A percentile compares a stretch with the other conserved stretches of the same genome.
Conservation (phyloP, 257 asterid genomes). For the Mentha longifolia region DNA sequence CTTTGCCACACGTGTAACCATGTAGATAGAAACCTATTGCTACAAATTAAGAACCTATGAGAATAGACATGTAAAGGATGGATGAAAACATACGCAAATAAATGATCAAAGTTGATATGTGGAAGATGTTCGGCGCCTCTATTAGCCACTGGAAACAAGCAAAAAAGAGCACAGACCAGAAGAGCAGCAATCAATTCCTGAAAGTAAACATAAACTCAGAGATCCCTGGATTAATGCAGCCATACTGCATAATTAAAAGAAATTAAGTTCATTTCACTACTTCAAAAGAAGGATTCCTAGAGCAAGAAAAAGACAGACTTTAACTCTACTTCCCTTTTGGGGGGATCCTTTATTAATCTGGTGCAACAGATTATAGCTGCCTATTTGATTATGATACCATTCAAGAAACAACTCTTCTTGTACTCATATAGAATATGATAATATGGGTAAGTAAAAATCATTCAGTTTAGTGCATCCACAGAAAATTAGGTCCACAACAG, state of each 20-base stretch:
- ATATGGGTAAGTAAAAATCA: constrained; percentile 7
- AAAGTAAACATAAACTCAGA: constrained; percentile 36
- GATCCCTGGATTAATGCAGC: constrained; percentile 5
- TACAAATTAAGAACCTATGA: neutral
- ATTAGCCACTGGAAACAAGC: constrained; percentile 71
- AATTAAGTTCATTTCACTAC: constrained; percentile 21
- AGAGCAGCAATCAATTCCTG: constrained; percentile 94
- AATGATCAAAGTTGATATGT: constrained; percentile 70
- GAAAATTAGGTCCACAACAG: neutral
- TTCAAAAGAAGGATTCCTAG: neutral
- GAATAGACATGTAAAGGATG: constrained; percentile 17
- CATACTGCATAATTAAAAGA: constrained; percentile 10
- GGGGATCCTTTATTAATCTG: neutral
- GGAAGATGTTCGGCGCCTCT: constrained; percentile 81
- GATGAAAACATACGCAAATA: constrained; percentile 76
- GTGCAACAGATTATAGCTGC: constrained; percentile 17
- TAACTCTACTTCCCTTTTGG: constrained; percentile 3
- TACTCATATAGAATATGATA: neutral
- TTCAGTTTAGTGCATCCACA: constrained; percentile 12
- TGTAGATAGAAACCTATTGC: neutral
- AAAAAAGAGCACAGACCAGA: constrained; percentile 82
- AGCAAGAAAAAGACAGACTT: constrained; percentile 3
- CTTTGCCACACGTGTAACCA: constrained; percentile 10
- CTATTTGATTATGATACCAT: constrained; percentile 6
- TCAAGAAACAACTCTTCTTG: neutral